These are phyloP conservation scores for Vicia faba DNA, from an alignment of 306 rosid genomes.

Conservation along the genomic window DNA sequence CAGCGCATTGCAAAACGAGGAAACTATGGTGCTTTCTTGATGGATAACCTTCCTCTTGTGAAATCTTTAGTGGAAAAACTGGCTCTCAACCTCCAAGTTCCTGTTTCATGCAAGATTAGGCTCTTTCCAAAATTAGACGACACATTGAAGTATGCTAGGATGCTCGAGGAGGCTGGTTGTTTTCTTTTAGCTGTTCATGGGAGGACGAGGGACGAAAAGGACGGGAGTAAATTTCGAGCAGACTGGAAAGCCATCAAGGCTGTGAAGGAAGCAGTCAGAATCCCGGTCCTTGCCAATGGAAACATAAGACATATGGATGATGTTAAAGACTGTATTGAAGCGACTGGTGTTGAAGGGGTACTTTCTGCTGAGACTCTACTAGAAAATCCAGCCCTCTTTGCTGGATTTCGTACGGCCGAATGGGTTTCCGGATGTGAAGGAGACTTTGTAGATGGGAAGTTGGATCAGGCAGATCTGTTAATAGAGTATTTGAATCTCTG, in stretches of 20 bases:
- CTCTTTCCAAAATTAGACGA: constrained; percentile 81
- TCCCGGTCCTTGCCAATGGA: constrained; percentile 66
- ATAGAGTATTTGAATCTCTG: constrained; percentile 88
- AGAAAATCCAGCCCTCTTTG: constrained; percentile 88
- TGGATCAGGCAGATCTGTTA: constrained; percentile 79
- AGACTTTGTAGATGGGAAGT: constrained; percentile 45
- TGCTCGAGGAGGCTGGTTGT: constrained; percentile 96
- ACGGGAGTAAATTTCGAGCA: constrained; percentile 83
- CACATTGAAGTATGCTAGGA: constrained; percentile 79
- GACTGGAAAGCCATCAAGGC: constrained; percentile 88
- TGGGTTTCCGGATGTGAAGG: constrained; percentile 56
- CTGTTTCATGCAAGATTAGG: constrained; percentile 94
- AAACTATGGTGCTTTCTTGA: constrained; percentile 90
- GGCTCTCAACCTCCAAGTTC: constrained; percentile 77
- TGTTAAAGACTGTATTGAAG: constrained; percentile 52
- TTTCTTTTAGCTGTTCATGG: constrained; percentile 91
- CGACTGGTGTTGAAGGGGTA: constrained; percentile 57
- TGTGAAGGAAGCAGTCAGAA: constrained; percentile 71
- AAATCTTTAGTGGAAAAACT: constrained; percentile 80
- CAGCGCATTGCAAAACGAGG: constrained; percentile 93
- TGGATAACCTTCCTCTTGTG: constrained; percentile 92
- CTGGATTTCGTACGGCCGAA: constrained; percentile 76
- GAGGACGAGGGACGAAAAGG: too few species aligned
- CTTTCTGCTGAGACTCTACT: constrained; percentile 76
- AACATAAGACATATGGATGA: too few species aligned